Evolutionary conservation across 768 basidiomycete genomes (phyloP), one percentile per base, ranked within the genome.

Genomic region (Tephrocybe rancida): DNA sequence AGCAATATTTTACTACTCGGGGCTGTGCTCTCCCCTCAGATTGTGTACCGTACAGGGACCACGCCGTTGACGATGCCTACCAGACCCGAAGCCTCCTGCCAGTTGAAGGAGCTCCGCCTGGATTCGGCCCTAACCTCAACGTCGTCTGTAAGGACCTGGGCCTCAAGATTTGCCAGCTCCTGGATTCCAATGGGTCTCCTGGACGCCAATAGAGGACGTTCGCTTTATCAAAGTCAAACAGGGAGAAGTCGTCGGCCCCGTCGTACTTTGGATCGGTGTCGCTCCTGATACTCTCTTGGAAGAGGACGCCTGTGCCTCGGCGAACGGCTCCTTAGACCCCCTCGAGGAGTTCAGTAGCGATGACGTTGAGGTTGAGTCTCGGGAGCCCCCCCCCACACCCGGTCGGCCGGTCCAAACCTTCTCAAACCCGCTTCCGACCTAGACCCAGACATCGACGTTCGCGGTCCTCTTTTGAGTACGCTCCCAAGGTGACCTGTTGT

Each of bases 191-290:
- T n/a, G n/a, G n/a, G n/a, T n/a, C n/a, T 21, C 30, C 46, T 67
- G 64, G 50, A 44, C 41, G 61, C 56, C 54, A 42, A 58, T 64
- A 30, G 66, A 67, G 50, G 55, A 55, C 52, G 61, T 58, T 57
- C 56, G 66, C 47, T 61, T 64, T 51, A n/a, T n/a, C n/a, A 51
- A 49, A 24, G 48, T 49, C 32, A 14, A 24, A 37, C 19, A 26
- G 35, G 48, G 19, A 35, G 26, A 49, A 26, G 52, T 25, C 9
- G 30, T 50, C 34, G 42, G 48, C 22, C 44, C 53, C 39, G 46
- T 54, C 38, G 38, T 48, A 7, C 69, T 76, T 48, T 77, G 76
- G 76, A 59, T 76, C 14, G 75, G 74, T 3, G 71, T 76, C 38
- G 39, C 59, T 42, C 68, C 69, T 25, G 67, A 69, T n/a, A 61